phyloP scores from a whole-genome alignment of 495 filamentous ascomycete genomes.

The Echria macrotheca region DNA sequence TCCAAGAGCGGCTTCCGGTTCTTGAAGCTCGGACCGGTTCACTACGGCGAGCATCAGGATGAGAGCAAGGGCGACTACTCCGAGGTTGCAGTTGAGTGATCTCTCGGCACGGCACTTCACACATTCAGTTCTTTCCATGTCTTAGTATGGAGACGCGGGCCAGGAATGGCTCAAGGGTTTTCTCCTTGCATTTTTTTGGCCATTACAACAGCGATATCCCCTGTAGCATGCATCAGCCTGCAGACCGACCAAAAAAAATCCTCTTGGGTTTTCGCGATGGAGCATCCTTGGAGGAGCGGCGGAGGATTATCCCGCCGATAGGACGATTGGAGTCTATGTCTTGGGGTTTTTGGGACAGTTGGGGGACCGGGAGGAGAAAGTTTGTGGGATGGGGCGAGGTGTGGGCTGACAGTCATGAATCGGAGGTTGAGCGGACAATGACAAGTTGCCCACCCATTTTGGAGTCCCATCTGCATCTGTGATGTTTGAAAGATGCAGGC shows the following conservation, averaged over 20 bases:
- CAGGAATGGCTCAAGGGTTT: not conserved
- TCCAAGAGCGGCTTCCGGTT: conserved; percentile 31
- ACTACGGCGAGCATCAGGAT: conserved; percentile 44
- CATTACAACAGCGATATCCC: conserved; percentile 5
- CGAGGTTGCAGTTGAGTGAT: conserved; percentile 39
- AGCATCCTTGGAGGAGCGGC: too few species aligned
- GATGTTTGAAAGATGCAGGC: too few species aligned
- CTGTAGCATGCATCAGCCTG: not conserved
- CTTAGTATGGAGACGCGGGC: not conserved
- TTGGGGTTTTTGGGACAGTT: too few species aligned
- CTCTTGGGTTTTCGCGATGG: not conserved
- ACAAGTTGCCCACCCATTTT: too few species aligned
- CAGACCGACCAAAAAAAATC: not conserved
- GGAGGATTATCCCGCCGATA: too few species aligned
- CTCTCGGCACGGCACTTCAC: not conserved
- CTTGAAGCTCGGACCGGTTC: conserved; percentile 47
- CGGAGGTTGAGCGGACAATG: too few species aligned
- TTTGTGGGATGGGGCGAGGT: too few species aligned
- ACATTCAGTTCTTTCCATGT: not conserved
- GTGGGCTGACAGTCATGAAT: too few species aligned
- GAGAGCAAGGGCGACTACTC: conserved; percentile 40
- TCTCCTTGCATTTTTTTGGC: not conserved
- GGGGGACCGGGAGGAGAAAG: too few species aligned
- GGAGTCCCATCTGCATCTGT: too few species aligned
- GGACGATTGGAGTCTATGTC: too few species aligned